Evolutionary conservation across 1,284 basidiomycete genomes (phyloP).

Genomic region (Ganoderma lucidum): DNA sequence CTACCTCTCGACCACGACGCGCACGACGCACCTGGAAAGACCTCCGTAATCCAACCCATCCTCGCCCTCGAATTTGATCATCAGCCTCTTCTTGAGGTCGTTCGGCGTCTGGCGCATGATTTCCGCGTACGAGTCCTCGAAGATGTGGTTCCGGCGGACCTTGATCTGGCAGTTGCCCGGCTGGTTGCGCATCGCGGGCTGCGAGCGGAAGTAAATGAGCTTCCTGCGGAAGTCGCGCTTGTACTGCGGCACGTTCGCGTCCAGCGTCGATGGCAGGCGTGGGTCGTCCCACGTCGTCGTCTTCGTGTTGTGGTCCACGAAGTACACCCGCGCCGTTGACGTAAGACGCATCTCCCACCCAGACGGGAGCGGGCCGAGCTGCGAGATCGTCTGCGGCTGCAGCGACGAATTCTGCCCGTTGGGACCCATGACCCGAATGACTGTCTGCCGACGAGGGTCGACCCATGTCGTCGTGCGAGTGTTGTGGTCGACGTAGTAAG

Average conservation of each 20-base stretch:
- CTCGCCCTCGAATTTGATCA: conserved; percentile 99
- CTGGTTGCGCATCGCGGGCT: conserved; percentile 91
- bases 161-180: conserved; percentile 98
- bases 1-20: not conserved
- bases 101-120: conserved; percentile 95
- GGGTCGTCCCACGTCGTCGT: conserved; percentile 98
- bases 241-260: conserved; percentile 98
- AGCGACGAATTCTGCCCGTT: conserved; percentile 77
- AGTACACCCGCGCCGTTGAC: conserved; percentile 92
- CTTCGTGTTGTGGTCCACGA: conserved; percentile 96
- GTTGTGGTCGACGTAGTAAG: conserved; percentile 98
- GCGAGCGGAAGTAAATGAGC: conserved; percentile 98
- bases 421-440: conserved; percentile 80
- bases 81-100: conserved; percentile 95
- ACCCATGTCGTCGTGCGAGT: conserved; percentile 98
- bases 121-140: conserved; percentile 97
- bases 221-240: conserved; percentile 99
- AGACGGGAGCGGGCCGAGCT: conserved; percentile 94
- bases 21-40: conserved; percentile 78
- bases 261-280: conserved; percentile 81
- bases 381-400: conserved; percentile 84
- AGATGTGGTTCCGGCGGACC: conserved; percentile 90
- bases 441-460: conserved; percentile 90
- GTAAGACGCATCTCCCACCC: conserved; percentile 99
- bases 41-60: conserved; percentile 99